Percentiles rank a stretch among this genome's conserved stretches.
These are phyloP conservation scores for Silene conica DNA, from an alignment of 148 eudicot genomes.

Conservation along the genomic window DNA sequence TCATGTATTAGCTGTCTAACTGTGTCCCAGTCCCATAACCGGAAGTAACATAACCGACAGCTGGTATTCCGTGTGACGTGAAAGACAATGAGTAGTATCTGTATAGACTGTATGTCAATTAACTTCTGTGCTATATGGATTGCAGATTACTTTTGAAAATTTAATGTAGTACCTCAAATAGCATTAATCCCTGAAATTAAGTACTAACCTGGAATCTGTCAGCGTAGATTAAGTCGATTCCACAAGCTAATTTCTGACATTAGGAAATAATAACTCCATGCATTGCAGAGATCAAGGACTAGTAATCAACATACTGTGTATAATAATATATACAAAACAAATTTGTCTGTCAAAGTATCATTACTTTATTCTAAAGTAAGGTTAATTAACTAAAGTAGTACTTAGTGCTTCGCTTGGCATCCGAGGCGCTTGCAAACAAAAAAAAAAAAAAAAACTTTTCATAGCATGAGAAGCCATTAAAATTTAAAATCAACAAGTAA, in stretches of 20 bases:
- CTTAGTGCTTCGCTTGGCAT: slow-evolving; percentile 24
- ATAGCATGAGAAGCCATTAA: slow-evolving; percentile 3
- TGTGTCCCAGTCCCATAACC: too few species aligned
- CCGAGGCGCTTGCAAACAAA: slow-evolving; percentile 20
- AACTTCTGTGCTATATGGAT: neutral
- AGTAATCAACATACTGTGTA: neutral
- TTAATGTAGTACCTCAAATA: neutral
- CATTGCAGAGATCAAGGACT: slow-evolving; percentile 5
- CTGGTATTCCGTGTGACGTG: too few species aligned
- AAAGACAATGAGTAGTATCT: too few species aligned
- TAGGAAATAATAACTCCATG: slow-evolving; percentile 3
- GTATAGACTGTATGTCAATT: neutral
- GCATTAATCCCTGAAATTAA: neutral
- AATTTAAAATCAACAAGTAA: too few species aligned
- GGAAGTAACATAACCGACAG: too few species aligned
- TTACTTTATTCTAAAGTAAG: slow-evolving; percentile 21
- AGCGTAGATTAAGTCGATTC: slow-evolving; percentile 6
- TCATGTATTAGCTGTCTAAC: too few species aligned
- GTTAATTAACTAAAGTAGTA: slow-evolving; percentile 16
- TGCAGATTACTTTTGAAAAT: neutral
- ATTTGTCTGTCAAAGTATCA: slow-evolving; percentile 10
- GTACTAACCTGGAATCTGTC: slow-evolving; percentile 18
- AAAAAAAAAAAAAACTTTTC: neutral
- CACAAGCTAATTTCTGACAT: slow-evolving; percentile 14
- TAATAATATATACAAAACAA: slow-evolving; percentile 11